Base-by-base conservation (phyloP, 2,329 filamentous ascomycete genomes). In the Nemania sp. region DNA sequence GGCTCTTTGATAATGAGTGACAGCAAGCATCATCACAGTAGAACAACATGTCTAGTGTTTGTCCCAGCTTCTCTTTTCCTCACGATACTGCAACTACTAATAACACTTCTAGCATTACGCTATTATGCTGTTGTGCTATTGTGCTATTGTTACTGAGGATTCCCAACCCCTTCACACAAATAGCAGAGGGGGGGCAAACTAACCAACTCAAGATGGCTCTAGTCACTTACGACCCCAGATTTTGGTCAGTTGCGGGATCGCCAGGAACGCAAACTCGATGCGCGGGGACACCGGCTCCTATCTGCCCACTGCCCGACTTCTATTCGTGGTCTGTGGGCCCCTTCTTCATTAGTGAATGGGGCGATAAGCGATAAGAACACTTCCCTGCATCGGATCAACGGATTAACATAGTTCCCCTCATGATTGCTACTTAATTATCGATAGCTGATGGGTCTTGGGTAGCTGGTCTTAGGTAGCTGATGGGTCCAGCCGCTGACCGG, bases 371-470 rank as follows among this genome's bases (percentile, higher is more conserved):
- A 67, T 68, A 55, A 38, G 24, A n/a, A 1, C 55, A 45, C 57
- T 57, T 3, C 27, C 27, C 13, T 20, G 18, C 1, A 13, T 63
- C 53, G 24, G 22, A 18, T 27, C 6, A n/a, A 18, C 67, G 67
- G 64, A 64, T 64, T 53, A 69, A 63, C 55, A 13, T 62, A 69
- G 38, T 41, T 64, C 59, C 63, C 20, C 20, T 6, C 1, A 43
- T 8, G 18, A 32, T 47, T 5, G 8, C 52, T 15, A 24, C 22
- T 18, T 13, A 35, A 43, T 61, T 63, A 63, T 60, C 64, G 60
- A 58, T 56, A 49, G 62, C 47, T 52, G 58, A 66, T 64, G 63
- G 63, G 52, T 52, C 59, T n/a, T n/a, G n/a, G n/a, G n/a, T n/a
- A n/a, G n/a, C n/a, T n/a, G n/a, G n/a, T n/a, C n/a, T n/a, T n/a